These are phyloP conservation scores for Blepharisma japonicum DNA, from an alignment of 73 alveolate genomes.

Conservation along the genomic window DNA sequence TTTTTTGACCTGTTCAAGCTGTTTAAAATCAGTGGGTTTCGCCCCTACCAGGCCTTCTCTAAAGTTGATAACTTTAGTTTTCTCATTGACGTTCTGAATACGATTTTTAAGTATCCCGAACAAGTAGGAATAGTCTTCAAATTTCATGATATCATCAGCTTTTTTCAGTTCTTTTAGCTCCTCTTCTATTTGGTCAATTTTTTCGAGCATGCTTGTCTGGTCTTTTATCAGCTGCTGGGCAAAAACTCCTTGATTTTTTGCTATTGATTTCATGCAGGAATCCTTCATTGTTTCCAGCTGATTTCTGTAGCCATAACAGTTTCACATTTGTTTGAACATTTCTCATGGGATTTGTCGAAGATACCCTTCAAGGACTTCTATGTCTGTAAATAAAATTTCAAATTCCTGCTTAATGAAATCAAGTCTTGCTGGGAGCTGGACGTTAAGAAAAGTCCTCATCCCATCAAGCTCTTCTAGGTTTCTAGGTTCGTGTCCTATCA, in stretches of 20 bases:
- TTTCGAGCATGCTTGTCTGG: constrained; percentile 31
- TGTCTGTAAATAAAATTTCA: constrained; percentile 54
- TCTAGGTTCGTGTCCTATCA: constrained; percentile 44
- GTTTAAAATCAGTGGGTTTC: constrained; percentile 43
- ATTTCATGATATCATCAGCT: constrained; percentile 38
- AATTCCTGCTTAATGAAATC: constrained; percentile 45
- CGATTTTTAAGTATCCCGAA: constrained; percentile 46
- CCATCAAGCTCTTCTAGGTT: constrained; percentile 61
- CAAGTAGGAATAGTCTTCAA: constrained; percentile 29
- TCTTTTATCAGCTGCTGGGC: constrained; percentile 47
- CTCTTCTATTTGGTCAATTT: constrained; percentile 43
- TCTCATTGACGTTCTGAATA: constrained; percentile 39
- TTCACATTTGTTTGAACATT: constrained; percentile 67
- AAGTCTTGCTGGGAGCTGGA: constrained; percentile 53
- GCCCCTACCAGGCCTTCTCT: constrained; percentile 44
- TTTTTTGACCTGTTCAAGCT: constrained; percentile 31
- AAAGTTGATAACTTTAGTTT: constrained; percentile 41
- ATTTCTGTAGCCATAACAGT: constrained; percentile 60
- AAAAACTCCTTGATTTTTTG: constrained; percentile 51
- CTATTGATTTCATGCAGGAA: constrained; percentile 54
- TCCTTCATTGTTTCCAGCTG: constrained; percentile 49
- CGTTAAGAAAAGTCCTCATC: constrained; percentile 51
- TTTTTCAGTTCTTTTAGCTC: constrained; percentile 40
- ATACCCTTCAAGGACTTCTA: constrained; percentile 64
- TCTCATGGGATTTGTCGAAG: constrained; percentile 53